Conservation (phyloP, 2,329 filamentous ascomycete genomes). For the Rasamsonia emersonii region DNA sequence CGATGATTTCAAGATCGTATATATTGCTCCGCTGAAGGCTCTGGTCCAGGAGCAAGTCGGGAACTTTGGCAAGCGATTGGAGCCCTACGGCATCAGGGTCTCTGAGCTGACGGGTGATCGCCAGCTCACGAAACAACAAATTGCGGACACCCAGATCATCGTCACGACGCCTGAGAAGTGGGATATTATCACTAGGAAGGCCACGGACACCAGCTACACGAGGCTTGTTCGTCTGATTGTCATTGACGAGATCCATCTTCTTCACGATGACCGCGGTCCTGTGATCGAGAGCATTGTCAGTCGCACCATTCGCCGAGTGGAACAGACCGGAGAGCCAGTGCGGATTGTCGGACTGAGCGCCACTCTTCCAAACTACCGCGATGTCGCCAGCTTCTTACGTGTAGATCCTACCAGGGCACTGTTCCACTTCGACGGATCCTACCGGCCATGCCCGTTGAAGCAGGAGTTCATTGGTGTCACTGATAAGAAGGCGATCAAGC, state of each 20-base stretch:
- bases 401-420: conserved; percentile 78
- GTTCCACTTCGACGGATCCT: conserved; percentile 95
- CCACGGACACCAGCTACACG: conserved; percentile 92
- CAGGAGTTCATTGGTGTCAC: conserved; percentile 98
- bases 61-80: conserved; percentile 86
- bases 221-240: conserved; percentile 93
- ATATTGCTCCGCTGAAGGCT: conserved; percentile 92
- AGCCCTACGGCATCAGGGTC: conserved; percentile 84
- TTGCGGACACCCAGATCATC: conserved; percentile 94
- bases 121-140: conserved; percentile 97
- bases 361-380: conserved; percentile 90
- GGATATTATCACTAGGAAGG: conserved; percentile 98
- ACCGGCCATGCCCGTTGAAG: conserved; percentile 82
- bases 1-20: conserved; percentile 97
- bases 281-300: conserved; percentile 96
- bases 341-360: conserved; percentile 88
- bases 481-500: conserved; percentile 97
- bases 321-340: conserved; percentile 89
- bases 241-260: conserved; percentile 95
- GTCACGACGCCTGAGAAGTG: conserved; percentile 98
- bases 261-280: conserved; percentile 94
- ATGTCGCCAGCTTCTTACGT: conserved; percentile 90
- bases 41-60: conserved; percentile 96
- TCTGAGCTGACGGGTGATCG: conserved; percentile 96
- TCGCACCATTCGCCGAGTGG: conserved; percentile 82